Evolutionary conservation across 2,329 filamentous ascomycete species (phyloP), one percentile per base, ranked within the genome.

Genomic region (Colletotrichum sublineola): DNA sequence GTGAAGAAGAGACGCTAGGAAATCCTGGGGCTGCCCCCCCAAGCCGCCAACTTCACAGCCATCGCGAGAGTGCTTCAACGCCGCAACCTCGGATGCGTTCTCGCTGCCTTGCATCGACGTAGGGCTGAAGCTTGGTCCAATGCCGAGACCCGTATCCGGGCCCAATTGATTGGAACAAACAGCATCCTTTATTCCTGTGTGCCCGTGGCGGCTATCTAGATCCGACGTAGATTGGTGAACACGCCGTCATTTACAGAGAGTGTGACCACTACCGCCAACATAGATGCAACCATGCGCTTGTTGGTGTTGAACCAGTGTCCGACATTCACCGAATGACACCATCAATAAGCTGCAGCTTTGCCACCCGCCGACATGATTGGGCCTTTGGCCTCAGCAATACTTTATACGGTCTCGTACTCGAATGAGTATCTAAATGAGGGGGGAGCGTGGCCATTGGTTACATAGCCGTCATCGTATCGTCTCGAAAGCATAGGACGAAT

Each of bases 101-200:
- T 46, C 3, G 44, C 11, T n/a, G 8, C 46, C 46, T 48, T 48
- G 46, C 46, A 48, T 50, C 60, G 55, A 48, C 66, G 24, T 73
- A 73, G 66, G 70, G 70, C 70, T 73, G 70, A 70, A 20, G 29
- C 36, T 36, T 33, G 66, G 55, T 24, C 53, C 55, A 60, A 64
- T 65, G 20, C n/a, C 29, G 40, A 36, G 48, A 46, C 55, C 55
- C 42, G 46, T 36, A 44, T 53, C 48, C 55, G 29, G 36, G 18
- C 52, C 68, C 40, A 56, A 29, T 24, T 64, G 31, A 55, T 44
- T 33, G 46, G 38, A 46, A n/a, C 42, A 5, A 46, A n/a, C 42
- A 5, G 20, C 15, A 44, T 53, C 31, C 62, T 56, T 55, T 15
- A 40, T 8, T 55, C 61, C 44, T 36, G n/a, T 48, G 52, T 33